Conservation (phyloP, 257 asterid species). For the Euphrasia confusa region DNA sequence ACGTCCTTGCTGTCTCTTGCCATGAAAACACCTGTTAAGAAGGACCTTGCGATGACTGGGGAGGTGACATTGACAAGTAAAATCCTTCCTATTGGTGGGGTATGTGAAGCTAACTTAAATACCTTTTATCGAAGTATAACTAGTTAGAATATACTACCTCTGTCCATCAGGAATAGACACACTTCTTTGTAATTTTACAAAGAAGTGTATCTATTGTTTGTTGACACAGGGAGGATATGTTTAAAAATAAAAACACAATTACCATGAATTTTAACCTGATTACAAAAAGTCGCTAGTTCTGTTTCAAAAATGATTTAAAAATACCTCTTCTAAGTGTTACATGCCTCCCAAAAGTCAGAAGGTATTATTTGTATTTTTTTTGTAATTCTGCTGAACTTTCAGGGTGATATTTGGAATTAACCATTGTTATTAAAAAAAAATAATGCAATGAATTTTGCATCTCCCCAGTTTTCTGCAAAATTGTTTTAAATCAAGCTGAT, state of each 20-base stretch:
- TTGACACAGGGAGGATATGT: too few species aligned
- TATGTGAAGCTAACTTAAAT: conserved; percentile 34
- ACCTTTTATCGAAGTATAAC: background rate
- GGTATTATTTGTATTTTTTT: too few species aligned
- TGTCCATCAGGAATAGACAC: too few species aligned
- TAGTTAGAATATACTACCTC: too few species aligned
- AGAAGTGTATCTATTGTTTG: too few species aligned
- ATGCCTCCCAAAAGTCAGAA: background rate
- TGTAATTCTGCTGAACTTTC: background rate
- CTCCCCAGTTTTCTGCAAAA: background rate
- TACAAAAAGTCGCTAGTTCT: background rate
- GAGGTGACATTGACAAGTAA: conserved; percentile 83
- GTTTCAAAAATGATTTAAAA: background rate
- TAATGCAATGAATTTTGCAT: background rate
- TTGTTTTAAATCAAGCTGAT: background rate
- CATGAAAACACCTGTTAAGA: conserved; percentile 64
- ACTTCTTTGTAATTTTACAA: too few species aligned
- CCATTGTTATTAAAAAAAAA: background rate
- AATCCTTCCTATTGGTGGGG: conserved; percentile 99
- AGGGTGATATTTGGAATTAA: background rate
- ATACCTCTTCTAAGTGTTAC: too few species aligned
- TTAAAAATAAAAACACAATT: background rate
- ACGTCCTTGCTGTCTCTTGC: conserved; percentile 90
- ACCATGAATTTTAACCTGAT: background rate
- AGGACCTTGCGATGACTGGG: conserved; percentile 98